A percentile compares a stretch with the other conserved stretches of the same genome.
These are phyloP conservation scores for Chaetomiaceae sp. DNA, from an alignment of 2,329 filamentous ascomycete species.

Conservation along the genomic window DNA sequence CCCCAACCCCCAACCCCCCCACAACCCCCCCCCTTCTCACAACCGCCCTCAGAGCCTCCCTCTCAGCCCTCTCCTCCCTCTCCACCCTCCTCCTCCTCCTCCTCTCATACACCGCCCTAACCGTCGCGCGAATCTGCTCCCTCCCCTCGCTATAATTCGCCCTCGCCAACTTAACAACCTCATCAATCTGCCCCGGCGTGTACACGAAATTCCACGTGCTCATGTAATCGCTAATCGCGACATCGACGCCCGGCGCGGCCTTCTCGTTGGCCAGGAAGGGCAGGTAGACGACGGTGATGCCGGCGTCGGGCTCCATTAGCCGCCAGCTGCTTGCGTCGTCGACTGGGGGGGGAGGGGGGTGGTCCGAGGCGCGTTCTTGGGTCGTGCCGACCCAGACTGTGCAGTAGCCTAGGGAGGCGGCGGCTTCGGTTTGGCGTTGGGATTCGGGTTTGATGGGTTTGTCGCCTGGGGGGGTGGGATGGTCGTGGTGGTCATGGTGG, in stretches of 20 bases:
- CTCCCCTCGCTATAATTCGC: conserved; percentile 84
- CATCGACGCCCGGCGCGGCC: conserved; percentile 70
- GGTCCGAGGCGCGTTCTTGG: conserved; percentile 60
- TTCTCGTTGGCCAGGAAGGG: conserved; percentile 80
- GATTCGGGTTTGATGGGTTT: conserved; percentile 23
- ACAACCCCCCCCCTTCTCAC: conserved; percentile 48
- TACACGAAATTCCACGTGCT: conserved; percentile 99
- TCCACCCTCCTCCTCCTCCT: conserved; percentile 68
- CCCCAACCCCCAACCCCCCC: conserved; percentile 56
- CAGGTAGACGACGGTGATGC: conserved; percentile 85
- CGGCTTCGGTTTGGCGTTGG: conserved; percentile 36
- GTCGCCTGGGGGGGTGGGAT: conserved; percentile 11
- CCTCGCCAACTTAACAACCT: conserved; percentile 72
- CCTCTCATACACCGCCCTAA: conserved; percentile 86
- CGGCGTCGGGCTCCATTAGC: conserved; percentile 71
- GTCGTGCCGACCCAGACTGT: conserved; percentile 92
- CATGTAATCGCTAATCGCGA: conserved; percentile 77
- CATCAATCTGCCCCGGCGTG: conserved; percentile 82
- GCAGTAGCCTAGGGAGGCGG: conserved; percentile 76
- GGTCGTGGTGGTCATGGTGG: conserved; percentile 21
- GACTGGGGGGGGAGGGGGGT: conserved; percentile 49
- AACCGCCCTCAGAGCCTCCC: conserved; percentile 41
- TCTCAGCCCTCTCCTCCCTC: conserved; percentile 31
- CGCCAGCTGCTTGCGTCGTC: conserved; percentile 63
- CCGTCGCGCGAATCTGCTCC: conserved; percentile 70